Percentiles rank a stretch among this genome's conserved stretches.
phyloP scores from a whole-genome alignment of 169 alveolate species.

The Miamiensis avidus region DNA sequence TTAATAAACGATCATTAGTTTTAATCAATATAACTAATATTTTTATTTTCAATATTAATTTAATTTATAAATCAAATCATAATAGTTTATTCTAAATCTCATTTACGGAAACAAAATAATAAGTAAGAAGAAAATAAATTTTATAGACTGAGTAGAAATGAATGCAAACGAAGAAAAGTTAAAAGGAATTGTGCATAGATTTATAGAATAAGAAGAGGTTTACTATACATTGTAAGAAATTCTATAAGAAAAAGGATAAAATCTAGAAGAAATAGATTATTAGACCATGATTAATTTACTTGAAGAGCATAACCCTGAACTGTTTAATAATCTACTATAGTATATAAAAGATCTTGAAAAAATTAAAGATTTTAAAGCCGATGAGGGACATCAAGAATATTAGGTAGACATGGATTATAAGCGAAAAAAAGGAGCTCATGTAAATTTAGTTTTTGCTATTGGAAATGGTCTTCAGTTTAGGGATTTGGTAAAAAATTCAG shows the following conservation, averaged over 20 bases:
- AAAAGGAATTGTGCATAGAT: neutral
- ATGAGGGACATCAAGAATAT: no score
- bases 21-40: no score
- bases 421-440: neutral
- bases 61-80: no score
- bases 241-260: neutral
- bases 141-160: neutral
- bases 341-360: neutral
- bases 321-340: no score
- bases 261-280: neutral
- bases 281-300: neutral
- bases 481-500: no score
- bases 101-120: no score
- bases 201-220: neutral
- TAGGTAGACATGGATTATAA: no score
- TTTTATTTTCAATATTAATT: no score
- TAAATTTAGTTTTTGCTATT: no score
- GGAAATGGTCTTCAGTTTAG: neutral
- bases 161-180: neutral
- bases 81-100: no score
- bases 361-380: neutral
- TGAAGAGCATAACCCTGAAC: neutral
- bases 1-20: no score
- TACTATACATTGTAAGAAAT: neutral
- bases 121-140: no score